These are phyloP conservation scores for Dactylellina leptospora DNA, from an alignment of 2,329 filamentous ascomycete species.

Conservation along the genomic window DNA sequence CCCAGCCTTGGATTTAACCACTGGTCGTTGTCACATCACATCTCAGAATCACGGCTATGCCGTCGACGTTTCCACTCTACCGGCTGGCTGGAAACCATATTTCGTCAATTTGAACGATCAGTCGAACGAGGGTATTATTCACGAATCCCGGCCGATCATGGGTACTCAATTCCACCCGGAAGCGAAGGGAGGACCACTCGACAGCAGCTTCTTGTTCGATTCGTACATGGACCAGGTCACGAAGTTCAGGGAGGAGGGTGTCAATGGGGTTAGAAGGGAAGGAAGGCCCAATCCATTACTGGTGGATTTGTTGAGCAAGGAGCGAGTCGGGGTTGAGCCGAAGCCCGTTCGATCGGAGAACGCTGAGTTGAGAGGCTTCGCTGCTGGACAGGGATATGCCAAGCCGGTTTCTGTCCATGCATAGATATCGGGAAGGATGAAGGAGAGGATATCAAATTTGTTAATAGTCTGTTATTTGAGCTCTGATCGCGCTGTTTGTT, in stretches of 20 bases:
- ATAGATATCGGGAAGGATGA: conserved; percentile 4
- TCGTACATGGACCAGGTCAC: conserved; percentile 90
- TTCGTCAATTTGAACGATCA: conserved; percentile 98
- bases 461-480: neutral
- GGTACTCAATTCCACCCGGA: conserved; percentile 99
- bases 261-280: conserved; percentile 70
- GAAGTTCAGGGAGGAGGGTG: conserved; percentile 67
- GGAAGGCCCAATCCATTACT: conserved; percentile 86
- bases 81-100: conserved; percentile 92
- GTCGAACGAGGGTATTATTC: conserved; percentile 95
- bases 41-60: conserved; percentile 99
- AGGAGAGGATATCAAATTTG: neutral
- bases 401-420: conserved; percentile 29
- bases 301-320: conserved; percentile 89
- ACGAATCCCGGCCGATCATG: conserved; percentile 95
- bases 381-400: conserved; percentile 33
- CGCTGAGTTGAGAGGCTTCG: conserved; percentile 11
- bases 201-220: conserved; percentile 95
- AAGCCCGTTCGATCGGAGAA: conserved; percentile 66
- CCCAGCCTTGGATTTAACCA: conserved; percentile 90
- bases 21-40: conserved; percentile 97
- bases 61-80: conserved; percentile 83
- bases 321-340: conserved; percentile 88
- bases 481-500: neutral
- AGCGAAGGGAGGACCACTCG: conserved; percentile 94